Percentiles rank a stretch among this genome's conserved stretches.
Evolutionary conservation across 345 rosid genomes (phyloP).

Genomic region (Abelmoschus esculentus): DNA sequence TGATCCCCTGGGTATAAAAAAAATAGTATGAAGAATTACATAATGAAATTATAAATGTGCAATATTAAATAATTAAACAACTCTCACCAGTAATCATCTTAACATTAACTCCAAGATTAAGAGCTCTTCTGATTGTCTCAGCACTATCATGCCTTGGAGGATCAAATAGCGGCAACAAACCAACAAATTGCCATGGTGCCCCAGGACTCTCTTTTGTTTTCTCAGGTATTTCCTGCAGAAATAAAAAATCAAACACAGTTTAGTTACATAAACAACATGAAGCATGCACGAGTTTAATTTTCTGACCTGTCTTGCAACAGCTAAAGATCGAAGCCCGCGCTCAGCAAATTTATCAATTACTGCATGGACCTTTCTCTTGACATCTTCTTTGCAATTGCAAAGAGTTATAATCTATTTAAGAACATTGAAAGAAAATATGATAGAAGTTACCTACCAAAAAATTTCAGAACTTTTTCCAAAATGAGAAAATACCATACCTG

Average conservation of each 20-base stretch:
- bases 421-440: conserved; percentile 1
- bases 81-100: conserved; percentile 83
- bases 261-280: background rate
- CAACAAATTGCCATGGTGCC: conserved; percentile 78
- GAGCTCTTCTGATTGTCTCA: conserved; percentile 86
- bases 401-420: conserved; percentile 47
- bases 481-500: conserved; percentile 38
- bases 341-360: conserved; percentile 88
- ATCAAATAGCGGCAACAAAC: conserved; percentile 84
- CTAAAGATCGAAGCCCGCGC: conserved; percentile 87
- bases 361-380: conserved; percentile 55
- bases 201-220: conserved; percentile 64
- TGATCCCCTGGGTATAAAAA: conserved; percentile 56
- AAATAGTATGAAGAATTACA: background rate
- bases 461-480: background rate
- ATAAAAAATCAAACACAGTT: background rate
- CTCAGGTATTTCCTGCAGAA: conserved; percentile 73
- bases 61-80: conserved; percentile 1
- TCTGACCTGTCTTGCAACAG: conserved; percentile 79
- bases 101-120: conserved; percentile 83
- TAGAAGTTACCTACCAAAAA: background rate
- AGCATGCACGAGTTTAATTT: background rate
- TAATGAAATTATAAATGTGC: background rate
- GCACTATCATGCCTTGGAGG: conserved; percentile 98
- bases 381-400: conserved; percentile 72